A percentile compares a stretch with the other conserved stretches of the same genome.
Conservation (phyloP, 2,329 filamentous ascomycete genomes). For the Arthrobotrys sinensis region DNA sequence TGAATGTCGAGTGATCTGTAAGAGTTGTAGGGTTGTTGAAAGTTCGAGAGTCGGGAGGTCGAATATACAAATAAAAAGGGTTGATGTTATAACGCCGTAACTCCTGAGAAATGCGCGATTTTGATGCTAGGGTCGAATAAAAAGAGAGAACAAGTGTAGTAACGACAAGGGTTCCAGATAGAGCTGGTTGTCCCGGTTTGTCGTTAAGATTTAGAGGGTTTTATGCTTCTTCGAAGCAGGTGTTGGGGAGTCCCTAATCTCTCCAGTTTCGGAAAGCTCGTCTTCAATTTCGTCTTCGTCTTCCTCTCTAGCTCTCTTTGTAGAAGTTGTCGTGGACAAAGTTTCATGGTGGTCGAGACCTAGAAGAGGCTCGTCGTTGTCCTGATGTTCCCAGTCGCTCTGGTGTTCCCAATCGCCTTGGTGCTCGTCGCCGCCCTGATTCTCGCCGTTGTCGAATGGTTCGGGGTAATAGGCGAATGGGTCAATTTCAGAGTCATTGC, state of each 20-base stretch:
- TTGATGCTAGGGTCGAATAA: slow-evolving; percentile 25
- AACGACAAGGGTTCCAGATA: not conserved
- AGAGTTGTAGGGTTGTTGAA: slow-evolving; percentile 8
- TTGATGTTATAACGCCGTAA: slow-evolving; percentile 32
- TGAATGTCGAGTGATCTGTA: not conserved
- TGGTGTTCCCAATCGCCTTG: not conserved
- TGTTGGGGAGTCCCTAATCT: slow-evolving; percentile 26
- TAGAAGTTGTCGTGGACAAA: slow-evolving; percentile 33
- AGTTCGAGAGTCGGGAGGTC: not conserved
- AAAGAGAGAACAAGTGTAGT: not conserved
- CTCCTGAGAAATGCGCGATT: slow-evolving; percentile 40
- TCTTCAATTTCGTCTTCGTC: slow-evolving; percentile 48
- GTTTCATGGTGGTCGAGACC: slow-evolving; percentile 51
- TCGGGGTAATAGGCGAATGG: slow-evolving; percentile 46
- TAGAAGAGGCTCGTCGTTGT: slow-evolving; percentile 34
- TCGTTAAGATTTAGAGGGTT: slow-evolving; percentile 4
- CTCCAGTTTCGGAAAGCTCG: slow-evolving; percentile 25
- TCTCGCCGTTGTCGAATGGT: slow-evolving; percentile 24
- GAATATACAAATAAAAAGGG: not conserved
- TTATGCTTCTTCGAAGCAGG: slow-evolving; percentile 53
- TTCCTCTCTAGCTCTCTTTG: slow-evolving; percentile 51
- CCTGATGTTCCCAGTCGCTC: slow-evolving; percentile 3
- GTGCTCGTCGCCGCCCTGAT: not conserved
- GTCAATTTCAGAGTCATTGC: slow-evolving; percentile 27
- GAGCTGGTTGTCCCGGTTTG: not conserved